Evolutionary conservation across 805 yeast genomes (phyloP).

Genomic region (Torulaspora indica): DNA sequence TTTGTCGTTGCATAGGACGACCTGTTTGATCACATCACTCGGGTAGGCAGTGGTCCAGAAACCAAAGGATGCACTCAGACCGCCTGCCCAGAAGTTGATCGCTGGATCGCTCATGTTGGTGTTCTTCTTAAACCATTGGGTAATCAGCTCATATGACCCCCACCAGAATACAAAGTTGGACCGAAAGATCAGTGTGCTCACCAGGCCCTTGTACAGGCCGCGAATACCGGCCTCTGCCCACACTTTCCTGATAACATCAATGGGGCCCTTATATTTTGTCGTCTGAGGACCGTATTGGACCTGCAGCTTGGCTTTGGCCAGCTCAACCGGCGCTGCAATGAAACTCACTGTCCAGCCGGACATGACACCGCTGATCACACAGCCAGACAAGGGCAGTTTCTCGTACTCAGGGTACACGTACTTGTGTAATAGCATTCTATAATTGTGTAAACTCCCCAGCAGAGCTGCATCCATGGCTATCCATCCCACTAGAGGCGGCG

Average conservation of each 20-base stretch:
- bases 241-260: slow-evolving; percentile 62
- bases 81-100: slow-evolving; percentile 89
- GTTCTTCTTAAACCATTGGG: slow-evolving; percentile 58
- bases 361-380: slow-evolving; percentile 66
- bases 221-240: slow-evolving; percentile 58
- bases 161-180: slow-evolving; percentile 88
- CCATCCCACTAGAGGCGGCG: slow-evolving; percentile 94
- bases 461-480: slow-evolving; percentile 87
- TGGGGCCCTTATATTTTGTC: slow-evolving; percentile 68
- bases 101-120: slow-evolving; percentile 64
- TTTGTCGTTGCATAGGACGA: slow-evolving; percentile 74
- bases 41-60: slow-evolving; percentile 92
- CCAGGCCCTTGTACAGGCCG: slow-evolving; percentile 75
- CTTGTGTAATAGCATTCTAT: slow-evolving; percentile 62
- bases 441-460: slow-evolving; percentile 80
- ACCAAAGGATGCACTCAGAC: slow-evolving; percentile 68
- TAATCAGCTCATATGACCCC: slow-evolving; percentile 84
- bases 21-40: slow-evolving; percentile 81
- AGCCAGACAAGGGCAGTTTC: slow-evolving; percentile 69
- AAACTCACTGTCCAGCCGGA: slow-evolving; percentile 90
- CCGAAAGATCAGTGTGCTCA: slow-evolving; percentile 84
- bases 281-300: slow-evolving; percentile 80
- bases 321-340: slow-evolving; percentile 94
- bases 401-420: slow-evolving; percentile 54
- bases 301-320: slow-evolving; percentile 81